Evolutionary conservation across 192 early-diverging fungal genomes (phyloP), one percentile per base, ranked within the genome.

Genomic region (Chytriomyces hyalinus): DNA sequence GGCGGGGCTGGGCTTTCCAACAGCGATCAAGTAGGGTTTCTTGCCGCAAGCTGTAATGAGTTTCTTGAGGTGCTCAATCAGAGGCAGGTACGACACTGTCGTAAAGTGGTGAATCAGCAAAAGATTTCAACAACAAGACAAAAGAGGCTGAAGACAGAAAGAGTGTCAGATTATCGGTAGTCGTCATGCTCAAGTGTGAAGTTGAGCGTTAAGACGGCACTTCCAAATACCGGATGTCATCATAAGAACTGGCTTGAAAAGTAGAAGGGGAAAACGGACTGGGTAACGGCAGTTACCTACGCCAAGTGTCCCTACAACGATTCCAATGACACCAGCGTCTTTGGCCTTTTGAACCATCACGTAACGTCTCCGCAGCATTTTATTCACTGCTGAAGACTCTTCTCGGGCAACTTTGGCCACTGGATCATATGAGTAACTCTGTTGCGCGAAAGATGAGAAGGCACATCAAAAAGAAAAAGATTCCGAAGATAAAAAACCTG

Each of bases 271-370:
- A 61, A 78, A 67, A 15, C 5, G 49, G 49, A 13, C 28, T 63
- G 67, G 63, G 24, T 10, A 49, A 1, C 22, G 62, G 10, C 36
- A 77, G 89, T 87, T 84, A 95, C 94, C 92, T 66, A 96, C 95
- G 47, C 95, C 97, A 22, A 97, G 83, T 0, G 97, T 98, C 43
- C 97, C 97, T 26, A 97, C 93, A 17, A 98, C 96, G 44, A 99
- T 96, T 6, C 96, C 97, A 80, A 98, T 90, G 20, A 94, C 90
- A 79, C 93, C 89, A 11, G 96, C 94, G 83, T 98, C 96, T 73
- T 91, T 91, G 15, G 96, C 97, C 67, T 92, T 92, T 82, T 97
- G 96, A 36, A 99, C 90, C 85, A 94, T 88, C 61, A 91, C 90
- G 83, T 92, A 97, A 60, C 92, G 82, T 43, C 81, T 69, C 65